Evolutionary conservation across 1,284 basidiomycete genomes (phyloP).

Genomic region (Trametes versicolor): DNA sequence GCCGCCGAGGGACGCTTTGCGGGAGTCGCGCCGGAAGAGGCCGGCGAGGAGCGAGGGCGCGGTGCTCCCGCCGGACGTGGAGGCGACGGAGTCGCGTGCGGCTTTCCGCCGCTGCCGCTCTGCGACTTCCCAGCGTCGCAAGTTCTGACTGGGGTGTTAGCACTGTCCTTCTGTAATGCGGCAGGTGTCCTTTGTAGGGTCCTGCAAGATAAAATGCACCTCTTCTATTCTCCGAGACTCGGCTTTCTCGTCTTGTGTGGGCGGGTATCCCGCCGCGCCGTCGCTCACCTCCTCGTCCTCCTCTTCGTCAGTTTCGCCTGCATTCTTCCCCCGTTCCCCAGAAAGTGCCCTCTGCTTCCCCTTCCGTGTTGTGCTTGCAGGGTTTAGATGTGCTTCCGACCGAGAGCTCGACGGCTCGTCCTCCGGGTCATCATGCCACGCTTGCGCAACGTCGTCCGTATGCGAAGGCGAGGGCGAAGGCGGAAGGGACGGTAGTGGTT

Average conservation of each 20-base stretch:
- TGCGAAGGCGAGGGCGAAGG: conserved; percentile 38
- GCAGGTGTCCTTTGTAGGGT: background rate
- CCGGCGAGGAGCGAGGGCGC: conserved; percentile 61
- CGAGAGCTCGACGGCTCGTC: background rate
- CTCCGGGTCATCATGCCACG: conserved; percentile 13
- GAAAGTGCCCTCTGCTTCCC: conserved; percentile 38
- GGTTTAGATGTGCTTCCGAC: background rate
- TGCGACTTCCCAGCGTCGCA: conserved; percentile 76
- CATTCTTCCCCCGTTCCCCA: conserved; percentile 23
- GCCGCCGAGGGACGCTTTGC: conserved; percentile 46
- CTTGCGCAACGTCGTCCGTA: conserved; percentile 51
- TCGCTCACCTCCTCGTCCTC: conserved; percentile 39
- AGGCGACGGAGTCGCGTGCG: conserved; percentile 59
- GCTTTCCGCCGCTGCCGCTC: conserved; percentile 75
- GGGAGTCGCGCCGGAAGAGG: conserved; percentile 53
- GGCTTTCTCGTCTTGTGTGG: conserved; percentile 66
- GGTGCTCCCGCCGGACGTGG: conserved; percentile 31
- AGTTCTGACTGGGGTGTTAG: conserved; percentile 56
- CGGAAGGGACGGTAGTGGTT: conserved; percentile 48
- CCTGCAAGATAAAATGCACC: conserved; percentile 51
- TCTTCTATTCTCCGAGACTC: conserved; percentile 77
- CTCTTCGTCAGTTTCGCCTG: conserved; percentile 39
- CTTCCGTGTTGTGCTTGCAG: conserved; percentile 27
- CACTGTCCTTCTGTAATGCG: background rate
- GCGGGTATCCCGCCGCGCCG: conserved; percentile 62